Conservation (phyloP, 176 grass and related monocot species). For the Bothriochloa decipiens region DNA sequence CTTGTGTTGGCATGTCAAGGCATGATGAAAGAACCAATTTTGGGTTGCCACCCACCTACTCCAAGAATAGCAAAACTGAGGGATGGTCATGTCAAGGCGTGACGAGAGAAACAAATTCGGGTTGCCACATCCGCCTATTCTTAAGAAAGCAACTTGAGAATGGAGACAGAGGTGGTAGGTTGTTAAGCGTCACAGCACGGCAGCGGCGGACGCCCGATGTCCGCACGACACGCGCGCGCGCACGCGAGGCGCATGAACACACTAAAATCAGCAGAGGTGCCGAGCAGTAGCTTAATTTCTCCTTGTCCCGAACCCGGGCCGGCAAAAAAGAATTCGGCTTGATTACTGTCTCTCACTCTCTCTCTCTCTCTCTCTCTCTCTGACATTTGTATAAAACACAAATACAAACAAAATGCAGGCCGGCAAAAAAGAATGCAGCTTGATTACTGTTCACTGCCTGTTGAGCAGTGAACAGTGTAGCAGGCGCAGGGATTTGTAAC, state of each 20-base stretch:
- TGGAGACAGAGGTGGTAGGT: slow-evolving; percentile 20
- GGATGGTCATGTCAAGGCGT: background rate
- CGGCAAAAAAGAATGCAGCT: no score
- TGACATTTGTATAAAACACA: background rate
- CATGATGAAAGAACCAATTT: slow-evolving; percentile 12
- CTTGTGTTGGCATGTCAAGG: background rate
- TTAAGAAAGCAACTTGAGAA: background rate
- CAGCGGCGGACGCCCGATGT: slow-evolving; percentile 8
- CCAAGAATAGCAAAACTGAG: background rate
- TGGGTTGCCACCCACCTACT: background rate
- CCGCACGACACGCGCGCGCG: slow-evolving; percentile 27
- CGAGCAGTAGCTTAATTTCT: background rate
- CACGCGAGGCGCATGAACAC: slow-evolving; percentile 44
- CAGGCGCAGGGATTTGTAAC: background rate
- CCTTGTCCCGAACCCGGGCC: background rate
- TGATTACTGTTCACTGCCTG: no score
- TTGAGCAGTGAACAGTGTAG: no score
- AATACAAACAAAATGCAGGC: background rate
- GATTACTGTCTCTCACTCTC: background rate
- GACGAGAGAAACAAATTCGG: slow-evolving; percentile 1
- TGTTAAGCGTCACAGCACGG: slow-evolving; percentile 32
- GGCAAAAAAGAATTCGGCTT: background rate
- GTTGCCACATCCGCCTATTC: background rate
- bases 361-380: background rate
- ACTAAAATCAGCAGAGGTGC: background rate